Base-by-base conservation (phyloP, 2,329 filamentous ascomycete genomes). In the Colletotrichum sp. region DNA sequence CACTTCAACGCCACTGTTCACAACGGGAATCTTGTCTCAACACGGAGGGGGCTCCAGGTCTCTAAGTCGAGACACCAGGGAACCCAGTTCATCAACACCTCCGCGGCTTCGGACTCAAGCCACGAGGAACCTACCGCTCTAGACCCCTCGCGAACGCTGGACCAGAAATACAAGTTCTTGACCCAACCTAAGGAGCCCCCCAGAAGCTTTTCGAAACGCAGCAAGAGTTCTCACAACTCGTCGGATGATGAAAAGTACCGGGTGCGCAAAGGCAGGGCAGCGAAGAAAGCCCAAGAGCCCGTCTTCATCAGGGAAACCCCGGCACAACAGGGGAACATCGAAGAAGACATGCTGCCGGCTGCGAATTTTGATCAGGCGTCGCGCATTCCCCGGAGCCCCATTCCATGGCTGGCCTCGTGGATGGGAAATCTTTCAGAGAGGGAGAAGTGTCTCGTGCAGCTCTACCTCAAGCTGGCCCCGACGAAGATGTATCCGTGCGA, bases 1-100 rank as follows among this genome's bases (percentile, higher is more conserved):
- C 82, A 85, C 74, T 83, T 83, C 78, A 83, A 84, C 68, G 76
- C 80, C 11, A 84, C 83, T 6, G 75, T 85, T 38, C 79, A 80
- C 69, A 80, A 81, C 72, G 83, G 83, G 29, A 79, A 81, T 51
- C 76, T 85, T 54, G 80, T 84, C 64, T 82, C 82, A 43, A 85
- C 82, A 1, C 79, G 82, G 31, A 80, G 82, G 36, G 84, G 84
- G 11, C 78, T 85, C 58, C 82, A 84, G 73, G 82, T 85, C 15
- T 83, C 83, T 27, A 83, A 83, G 74, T 81, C 84, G 68, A 84
- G 82, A 74, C 81, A 84, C 75, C 81, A 83, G 69, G 83, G 83
- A 36, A 79, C 79, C 27, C 83, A 82, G 6, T 85, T 85, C 69
- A 83, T 85, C 69, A 85, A 85, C 75, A 73, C 82, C n/a, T 77